Base-by-base conservation (phyloP, 345 rosid genomes). In the Trapa incisa region DNA sequence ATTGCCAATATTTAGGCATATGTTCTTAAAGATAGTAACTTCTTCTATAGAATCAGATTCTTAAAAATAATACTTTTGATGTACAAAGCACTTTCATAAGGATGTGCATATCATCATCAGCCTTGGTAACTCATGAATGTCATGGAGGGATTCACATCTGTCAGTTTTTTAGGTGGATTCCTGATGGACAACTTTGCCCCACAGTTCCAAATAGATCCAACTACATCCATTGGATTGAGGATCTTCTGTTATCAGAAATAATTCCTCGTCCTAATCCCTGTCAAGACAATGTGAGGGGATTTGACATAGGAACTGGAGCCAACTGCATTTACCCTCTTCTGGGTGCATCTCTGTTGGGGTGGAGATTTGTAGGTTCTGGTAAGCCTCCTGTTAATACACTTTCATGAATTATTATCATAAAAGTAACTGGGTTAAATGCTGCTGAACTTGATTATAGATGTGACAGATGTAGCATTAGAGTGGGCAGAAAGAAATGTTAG, bases 261-360 rank as follows among this genome's bases (percentile, higher is more conserved):
- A 74, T 93, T 72, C 84, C 82, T 33, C 73, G 73, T 42, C 72
- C 66, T 53, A 70, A 67, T 14, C 45, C 6, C 50, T 36, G 45
- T 39, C 75, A 62, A 47, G 78, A 73, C 47, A 68, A 72, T n/a
- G 87, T 85, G 10, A 94, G 78, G 70, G 99, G 95, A 38, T 91
- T 91, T 71, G 99, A 94, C 80, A 86, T 94, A 29, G 97, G 97
- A 61, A 94, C 95, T 60, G 96, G 97, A 70, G 96, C 99, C 47
- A 94, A 85, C 74, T 87, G 97, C 78, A 91, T 91, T 66, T 94
- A 94, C 71, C 97, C 97, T 29, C 96, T 93, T 63, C 95, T 93
- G 2, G 96, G 96, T 48, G 91, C 97, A 7, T 86, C 92, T 57
- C 95, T 94, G 72, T 70, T 82, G 5, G 81, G 91, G 0, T 94